Conservation (phyloP, 306 rosid genomes). For the Inga leiocalycina region DNA sequence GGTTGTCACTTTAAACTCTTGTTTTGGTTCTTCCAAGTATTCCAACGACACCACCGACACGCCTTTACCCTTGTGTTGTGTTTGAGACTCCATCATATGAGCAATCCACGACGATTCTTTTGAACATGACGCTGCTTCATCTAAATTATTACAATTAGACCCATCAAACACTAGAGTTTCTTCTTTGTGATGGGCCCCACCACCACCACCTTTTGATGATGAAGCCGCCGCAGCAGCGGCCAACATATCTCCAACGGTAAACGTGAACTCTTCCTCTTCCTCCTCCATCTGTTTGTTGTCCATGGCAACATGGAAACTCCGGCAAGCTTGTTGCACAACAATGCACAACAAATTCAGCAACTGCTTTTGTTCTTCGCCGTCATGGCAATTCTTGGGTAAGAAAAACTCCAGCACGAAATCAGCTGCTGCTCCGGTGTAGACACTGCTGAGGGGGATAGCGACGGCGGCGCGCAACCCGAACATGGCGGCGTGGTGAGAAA, state of each 20-base stretch:
- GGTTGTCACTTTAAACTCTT: constrained; percentile 56
- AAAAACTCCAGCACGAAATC: constrained; percentile 69
- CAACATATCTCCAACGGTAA: background rate
- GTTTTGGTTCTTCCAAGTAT: constrained; percentile 46
- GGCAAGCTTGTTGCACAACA: constrained; percentile 54
- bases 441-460: constrained; percentile 51
- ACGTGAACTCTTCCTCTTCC: constrained; percentile 31
- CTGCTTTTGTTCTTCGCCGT: constrained; percentile 49
- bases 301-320: constrained; percentile 43
- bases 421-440: constrained; percentile 42
- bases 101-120: constrained; percentile 55
- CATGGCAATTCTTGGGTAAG: constrained; percentile 56
- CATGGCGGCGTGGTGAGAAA: constrained; percentile 55
- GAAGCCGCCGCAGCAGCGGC: background rate
- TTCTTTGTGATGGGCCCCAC: constrained; percentile 20
- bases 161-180: constrained; percentile 16
- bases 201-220: no score
- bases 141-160: constrained; percentile 14
- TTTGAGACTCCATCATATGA: constrained; percentile 68
- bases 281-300: constrained; percentile 27
- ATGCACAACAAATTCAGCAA: constrained; percentile 53
- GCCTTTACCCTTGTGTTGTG: constrained; percentile 53
- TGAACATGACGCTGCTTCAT: constrained; percentile 20
- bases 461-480: constrained; percentile 63
- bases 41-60: constrained; percentile 52